Evolutionary conservation across 1,284 basidiomycete genomes (phyloP), one percentile per base, ranked within the genome.

Genomic region (Sporisorium reilianum): DNA sequence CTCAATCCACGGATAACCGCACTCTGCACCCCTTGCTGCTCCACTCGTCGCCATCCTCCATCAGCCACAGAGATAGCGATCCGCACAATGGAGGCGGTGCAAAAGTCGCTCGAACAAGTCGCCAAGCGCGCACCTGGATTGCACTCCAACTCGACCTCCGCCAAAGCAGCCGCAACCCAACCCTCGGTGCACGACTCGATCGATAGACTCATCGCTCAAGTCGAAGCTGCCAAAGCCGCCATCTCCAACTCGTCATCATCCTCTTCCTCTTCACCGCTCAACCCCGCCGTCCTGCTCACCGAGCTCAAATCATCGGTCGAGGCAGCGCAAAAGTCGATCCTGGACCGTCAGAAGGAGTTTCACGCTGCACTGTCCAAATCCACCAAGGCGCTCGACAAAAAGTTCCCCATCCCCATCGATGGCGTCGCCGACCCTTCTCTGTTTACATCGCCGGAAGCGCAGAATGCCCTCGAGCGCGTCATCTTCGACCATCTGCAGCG

Each of bases 401-500:
- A 75, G 55, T 82, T 83, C 34, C 66, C 80, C n/a, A 70, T 63
- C 11, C 51, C 75, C 11, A 60, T 78, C 50, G 78, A 80, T 11
- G 68, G 66, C 10, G 57, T 82, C 3, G 75, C 79, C 38, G 72
- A 79, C 49, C 77, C 79, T 1, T 51, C 52, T 3, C 70, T 84
- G 7, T 84, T 84, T 42, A 62, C 64, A 1, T 70, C 64, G 10
- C 23, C 50, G 1, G 64, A 64, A 18, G 75, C 79, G 1, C 65
- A 76, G 46, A 51, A 57, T 8, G 80, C 81, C 2, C 65, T 83
- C 20, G 68, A 80, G 20, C 53, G 49, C 3, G 77, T 80, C 8
- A 58, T 84, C 10, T 38, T 78, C 28, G 72, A 80, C 25, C 80
- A 84, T 32, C 57, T 84, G n/a, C 54, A 78, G 55, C 59, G 82